These are phyloP conservation scores for Colletotrichum abscissum DNA, from an alignment of 2,329 filamentous ascomycete genomes.

Conservation along the genomic window DNA sequence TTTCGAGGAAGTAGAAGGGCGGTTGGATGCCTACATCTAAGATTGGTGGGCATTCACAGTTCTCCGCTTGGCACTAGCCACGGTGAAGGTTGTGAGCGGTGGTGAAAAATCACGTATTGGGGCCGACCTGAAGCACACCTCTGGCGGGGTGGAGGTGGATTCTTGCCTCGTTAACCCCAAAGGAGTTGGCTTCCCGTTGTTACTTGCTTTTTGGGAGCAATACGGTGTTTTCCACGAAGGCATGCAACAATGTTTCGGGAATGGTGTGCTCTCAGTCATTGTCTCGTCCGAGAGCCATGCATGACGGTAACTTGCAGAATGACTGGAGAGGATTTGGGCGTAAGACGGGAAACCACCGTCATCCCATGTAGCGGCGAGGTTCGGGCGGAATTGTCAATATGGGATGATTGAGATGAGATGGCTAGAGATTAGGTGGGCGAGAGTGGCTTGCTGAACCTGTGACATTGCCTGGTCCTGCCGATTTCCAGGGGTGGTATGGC, in stretches of 20 bases:
- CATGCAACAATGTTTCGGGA: background rate
- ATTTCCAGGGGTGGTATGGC: background rate
- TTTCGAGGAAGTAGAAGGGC: background rate
- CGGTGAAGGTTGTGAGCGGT: background rate
- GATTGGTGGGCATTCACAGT: background rate
- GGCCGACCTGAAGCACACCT: background rate
- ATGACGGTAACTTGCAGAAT: background rate
- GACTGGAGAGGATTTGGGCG: background rate
- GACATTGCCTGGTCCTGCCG: conserved; percentile 1
- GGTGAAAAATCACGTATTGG: background rate
- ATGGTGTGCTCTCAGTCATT: background rate
- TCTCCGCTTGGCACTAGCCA: background rate
- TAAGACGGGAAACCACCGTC: background rate
- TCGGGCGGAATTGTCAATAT: background rate
- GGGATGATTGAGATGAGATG: conserved; percentile 5
- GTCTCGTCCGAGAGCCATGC: background rate
- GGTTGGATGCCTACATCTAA: background rate
- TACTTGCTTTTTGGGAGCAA: background rate
- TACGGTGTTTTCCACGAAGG: background rate
- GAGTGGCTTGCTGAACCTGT: conserved; percentile 31
- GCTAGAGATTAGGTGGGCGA: background rate
- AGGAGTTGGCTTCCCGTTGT: background rate
- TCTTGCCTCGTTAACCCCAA: background rate
- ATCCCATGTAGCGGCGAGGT: background rate
- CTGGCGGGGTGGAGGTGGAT: background rate